phyloP scores from a whole-genome alignment of 495 filamentous ascomycete species.

The Pseudomonodictys pantanalensis region DNA sequence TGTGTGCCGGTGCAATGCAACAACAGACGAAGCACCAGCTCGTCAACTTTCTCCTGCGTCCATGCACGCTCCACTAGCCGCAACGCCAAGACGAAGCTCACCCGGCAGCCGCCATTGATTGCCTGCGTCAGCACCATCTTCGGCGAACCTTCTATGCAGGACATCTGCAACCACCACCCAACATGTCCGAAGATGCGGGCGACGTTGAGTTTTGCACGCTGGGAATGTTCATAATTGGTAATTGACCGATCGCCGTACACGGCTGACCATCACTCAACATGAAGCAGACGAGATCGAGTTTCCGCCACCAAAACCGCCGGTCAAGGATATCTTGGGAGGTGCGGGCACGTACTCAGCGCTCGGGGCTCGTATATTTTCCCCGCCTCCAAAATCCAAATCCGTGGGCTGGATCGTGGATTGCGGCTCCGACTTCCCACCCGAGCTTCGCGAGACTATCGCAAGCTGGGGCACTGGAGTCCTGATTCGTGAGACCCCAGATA shows the following conservation, averaged over 20 bases:
- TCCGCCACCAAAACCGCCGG: slow-evolving; percentile 56
- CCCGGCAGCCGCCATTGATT: slow-evolving; percentile 8
- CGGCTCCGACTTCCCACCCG: slow-evolving; percentile 77
- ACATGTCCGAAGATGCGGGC: slow-evolving; percentile 39
- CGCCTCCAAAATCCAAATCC: slow-evolving; percentile 50
- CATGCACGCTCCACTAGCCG: slow-evolving; percentile 7
- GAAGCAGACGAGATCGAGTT: slow-evolving; percentile 86
- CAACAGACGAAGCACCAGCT: slow-evolving; percentile 3
- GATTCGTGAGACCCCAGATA: slow-evolving; percentile 61
- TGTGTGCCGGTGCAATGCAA: slow-evolving; percentile 12
- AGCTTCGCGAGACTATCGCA: slow-evolving; percentile 59
- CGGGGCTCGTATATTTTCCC: slow-evolving; percentile 82
- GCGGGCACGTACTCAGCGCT: slow-evolving; percentile 82
- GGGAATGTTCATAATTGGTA: slow-evolving; percentile 97
- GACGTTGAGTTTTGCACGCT: slow-evolving; percentile 66
- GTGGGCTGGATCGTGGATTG: slow-evolving; percentile 91
- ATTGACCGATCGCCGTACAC: slow-evolving; percentile 13
- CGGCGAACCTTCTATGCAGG: neutral
- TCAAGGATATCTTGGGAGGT: slow-evolving; percentile 74
- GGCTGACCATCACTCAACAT: slow-evolving; percentile 16
- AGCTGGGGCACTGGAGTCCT: slow-evolving; percentile 71
- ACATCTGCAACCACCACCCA: slow-evolving; percentile 17
- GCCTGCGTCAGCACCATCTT: neutral
- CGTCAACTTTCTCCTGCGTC: slow-evolving; percentile 10
- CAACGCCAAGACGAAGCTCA: slow-evolving; percentile 3